Evolutionary conservation across 371 early-diverging fungal genomes (phyloP).

Genomic region (Syncephalastrum racemosum): DNA sequence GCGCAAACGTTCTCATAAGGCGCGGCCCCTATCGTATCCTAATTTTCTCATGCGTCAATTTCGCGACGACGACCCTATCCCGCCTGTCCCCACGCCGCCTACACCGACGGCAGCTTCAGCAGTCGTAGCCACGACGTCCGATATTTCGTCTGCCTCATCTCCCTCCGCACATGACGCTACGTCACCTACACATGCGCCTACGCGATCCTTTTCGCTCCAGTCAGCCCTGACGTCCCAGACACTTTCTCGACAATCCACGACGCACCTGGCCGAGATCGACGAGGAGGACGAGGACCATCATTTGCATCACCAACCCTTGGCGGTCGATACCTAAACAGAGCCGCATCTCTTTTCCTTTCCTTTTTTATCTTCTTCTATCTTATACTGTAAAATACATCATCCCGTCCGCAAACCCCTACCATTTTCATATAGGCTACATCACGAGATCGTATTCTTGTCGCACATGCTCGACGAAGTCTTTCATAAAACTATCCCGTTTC

Average conservation of each 20-base stretch:
- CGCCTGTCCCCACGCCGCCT: background rate
- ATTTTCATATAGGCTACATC: constrained; percentile 4
- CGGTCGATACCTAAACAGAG: constrained; percentile 15
- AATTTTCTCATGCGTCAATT: constrained; percentile 22
- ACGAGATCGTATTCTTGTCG: constrained; percentile 43
- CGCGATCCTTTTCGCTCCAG: constrained; percentile 10
- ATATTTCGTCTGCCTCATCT: constrained; percentile 1
- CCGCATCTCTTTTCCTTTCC: constrained; percentile 1
- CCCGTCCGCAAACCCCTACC: too few species aligned
- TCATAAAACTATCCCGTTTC: constrained; percentile 56
- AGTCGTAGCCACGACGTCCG: too few species aligned
- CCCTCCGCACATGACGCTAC: background rate
- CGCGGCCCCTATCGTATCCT: constrained; percentile 41
- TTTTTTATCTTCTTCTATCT: constrained; percentile 1
- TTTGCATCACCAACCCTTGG: constrained; percentile 15
- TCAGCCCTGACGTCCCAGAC: constrained; percentile 14
- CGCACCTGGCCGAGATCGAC: constrained; percentile 23
- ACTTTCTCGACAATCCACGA: constrained; percentile 24
- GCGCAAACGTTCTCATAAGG: constrained; percentile 21
- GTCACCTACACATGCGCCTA: constrained; percentile 3
- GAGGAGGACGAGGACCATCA: constrained; percentile 13
- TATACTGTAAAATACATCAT: too few species aligned
- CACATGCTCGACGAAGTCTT: constrained; percentile 48
- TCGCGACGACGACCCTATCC: constrained; percentile 7
- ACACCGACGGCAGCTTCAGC: too few species aligned